Conservation (phyloP, 2,329 filamentous ascomycete species). For the Plectosphaerella plurivora region DNA sequence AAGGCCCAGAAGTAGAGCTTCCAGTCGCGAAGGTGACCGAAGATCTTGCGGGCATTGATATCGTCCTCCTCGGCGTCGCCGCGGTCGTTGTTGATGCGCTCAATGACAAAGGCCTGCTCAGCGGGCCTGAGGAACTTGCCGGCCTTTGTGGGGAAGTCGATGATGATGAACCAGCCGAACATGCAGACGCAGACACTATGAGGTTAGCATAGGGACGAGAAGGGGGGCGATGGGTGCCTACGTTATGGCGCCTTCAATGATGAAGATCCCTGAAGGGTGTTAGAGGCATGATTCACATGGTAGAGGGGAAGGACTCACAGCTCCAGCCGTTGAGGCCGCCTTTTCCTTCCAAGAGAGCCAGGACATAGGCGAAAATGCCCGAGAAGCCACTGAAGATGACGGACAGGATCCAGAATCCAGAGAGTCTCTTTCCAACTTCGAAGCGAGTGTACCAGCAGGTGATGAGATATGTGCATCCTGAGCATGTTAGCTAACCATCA, state of each 20-base stretch:
- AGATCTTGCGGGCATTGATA: conserved; percentile 16
- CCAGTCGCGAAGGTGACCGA: conserved; percentile 26
- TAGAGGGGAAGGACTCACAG: conserved; percentile 3
- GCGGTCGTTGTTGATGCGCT: conserved; percentile 23
- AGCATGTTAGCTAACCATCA: background rate
- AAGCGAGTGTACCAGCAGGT: conserved; percentile 29
- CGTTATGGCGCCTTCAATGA: conserved; percentile 18
- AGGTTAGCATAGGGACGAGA: background rate
- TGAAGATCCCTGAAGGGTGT: conserved; percentile 8
- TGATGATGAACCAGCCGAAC: conserved; percentile 13
- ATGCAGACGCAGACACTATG: conserved; percentile 19
- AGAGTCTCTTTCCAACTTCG: conserved; percentile 23
- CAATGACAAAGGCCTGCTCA: conserved; percentile 21
- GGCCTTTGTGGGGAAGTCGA: conserved; percentile 18
- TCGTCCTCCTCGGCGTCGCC: conserved; percentile 14
- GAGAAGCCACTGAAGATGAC: conserved; percentile 5
- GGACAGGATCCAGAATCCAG: conserved; percentile 9
- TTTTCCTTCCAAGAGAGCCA: conserved; percentile 3
- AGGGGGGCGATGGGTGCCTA: background rate
- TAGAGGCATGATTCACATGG: background rate
- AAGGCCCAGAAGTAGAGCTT: conserved; percentile 28
- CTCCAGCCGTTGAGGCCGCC: conserved; percentile 7
- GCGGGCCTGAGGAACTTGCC: conserved; percentile 16
- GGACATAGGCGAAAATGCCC: conserved; percentile 13
- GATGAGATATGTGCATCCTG: conserved; percentile 26